These are phyloP conservation scores for Aspergillus sp. DNA, from an alignment of 2,329 filamentous ascomycete species.

Conservation along the genomic window DNA sequence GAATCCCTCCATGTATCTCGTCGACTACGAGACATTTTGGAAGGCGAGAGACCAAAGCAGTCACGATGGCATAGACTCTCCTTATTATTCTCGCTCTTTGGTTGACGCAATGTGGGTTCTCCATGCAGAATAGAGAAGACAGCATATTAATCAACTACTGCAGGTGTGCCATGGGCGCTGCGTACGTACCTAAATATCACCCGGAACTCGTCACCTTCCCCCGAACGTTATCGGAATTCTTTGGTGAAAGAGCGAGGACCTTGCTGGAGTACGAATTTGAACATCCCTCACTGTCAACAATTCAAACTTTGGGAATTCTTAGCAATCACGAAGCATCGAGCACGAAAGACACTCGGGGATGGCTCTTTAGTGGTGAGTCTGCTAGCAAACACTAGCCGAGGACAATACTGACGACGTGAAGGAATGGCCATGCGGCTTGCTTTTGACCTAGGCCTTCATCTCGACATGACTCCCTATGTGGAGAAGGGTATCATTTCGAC, in stretches of 20 bases:
- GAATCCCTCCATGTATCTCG: constrained; percentile 2
- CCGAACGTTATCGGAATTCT: constrained; percentile 6
- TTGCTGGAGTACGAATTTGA: constrained; percentile 18
- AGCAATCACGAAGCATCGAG: too few relatives aligned
- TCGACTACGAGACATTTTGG: constrained; percentile 2
- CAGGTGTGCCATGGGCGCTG: background rate
- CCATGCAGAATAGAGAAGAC: too few relatives aligned
- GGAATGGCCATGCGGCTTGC: constrained; percentile 15
- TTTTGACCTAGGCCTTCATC: too few relatives aligned
- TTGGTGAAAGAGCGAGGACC: constrained; percentile 14
- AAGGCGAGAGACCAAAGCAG: constrained; percentile 1
- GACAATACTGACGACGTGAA: background rate
- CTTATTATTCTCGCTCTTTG: constrained; percentile 2
- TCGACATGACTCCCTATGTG: too few relatives aligned
- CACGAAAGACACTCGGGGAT: too few relatives aligned
- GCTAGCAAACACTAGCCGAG: background rate
- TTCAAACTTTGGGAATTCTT: too few relatives aligned
- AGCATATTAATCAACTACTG: too few relatives aligned
- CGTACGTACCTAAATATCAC: background rate
- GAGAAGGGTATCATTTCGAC: too few relatives aligned
- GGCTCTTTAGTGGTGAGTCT: too few relatives aligned
- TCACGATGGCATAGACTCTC: background rate
- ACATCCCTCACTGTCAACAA: too few relatives aligned
- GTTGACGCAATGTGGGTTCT: constrained; percentile 5
- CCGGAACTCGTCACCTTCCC: background rate